Percentiles rank a stretch among this genome's conserved stretches.
phyloP scores from a whole-genome alignment of 2,329 filamentous ascomycete species.

The Cladorrhinum sp. region DNA sequence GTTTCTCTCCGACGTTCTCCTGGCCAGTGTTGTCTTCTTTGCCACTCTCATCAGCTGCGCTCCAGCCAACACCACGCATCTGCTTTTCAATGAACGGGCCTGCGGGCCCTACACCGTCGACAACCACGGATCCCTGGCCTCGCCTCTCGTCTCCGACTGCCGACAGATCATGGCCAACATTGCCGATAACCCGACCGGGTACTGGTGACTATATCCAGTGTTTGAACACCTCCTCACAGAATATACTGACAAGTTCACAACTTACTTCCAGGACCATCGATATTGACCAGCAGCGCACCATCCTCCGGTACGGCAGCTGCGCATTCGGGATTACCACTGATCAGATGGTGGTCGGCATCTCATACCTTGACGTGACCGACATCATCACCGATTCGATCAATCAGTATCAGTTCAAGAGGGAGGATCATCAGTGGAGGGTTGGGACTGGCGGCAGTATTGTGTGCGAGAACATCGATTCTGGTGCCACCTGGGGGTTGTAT shows the following conservation, averaged over 20 bases:
- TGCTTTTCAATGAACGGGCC: background rate
- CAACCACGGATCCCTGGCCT: background rate
- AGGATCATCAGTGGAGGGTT: background rate
- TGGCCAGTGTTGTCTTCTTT: background rate
- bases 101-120: background rate
- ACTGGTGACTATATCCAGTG: background rate
- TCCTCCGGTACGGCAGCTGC: background rate
- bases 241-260: background rate
- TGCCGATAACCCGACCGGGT: background rate
- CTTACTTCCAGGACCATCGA: background rate
- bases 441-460: background rate
- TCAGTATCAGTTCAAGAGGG: background rate
- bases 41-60: background rate
- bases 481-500: background rate
- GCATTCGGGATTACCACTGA: background rate
- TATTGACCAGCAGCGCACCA: background rate
- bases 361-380: background rate
- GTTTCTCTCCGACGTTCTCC: background rate
- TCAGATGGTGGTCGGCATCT: background rate
- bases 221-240: too few relatives aligned
- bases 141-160: background rate
- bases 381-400: background rate
- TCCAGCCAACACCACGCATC: background rate
- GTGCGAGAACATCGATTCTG: background rate
- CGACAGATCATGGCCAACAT: background rate